Evolutionary conservation across 768 basidiomycete genomes (phyloP).

Genomic region (Scleroderma citrinum): DNA sequence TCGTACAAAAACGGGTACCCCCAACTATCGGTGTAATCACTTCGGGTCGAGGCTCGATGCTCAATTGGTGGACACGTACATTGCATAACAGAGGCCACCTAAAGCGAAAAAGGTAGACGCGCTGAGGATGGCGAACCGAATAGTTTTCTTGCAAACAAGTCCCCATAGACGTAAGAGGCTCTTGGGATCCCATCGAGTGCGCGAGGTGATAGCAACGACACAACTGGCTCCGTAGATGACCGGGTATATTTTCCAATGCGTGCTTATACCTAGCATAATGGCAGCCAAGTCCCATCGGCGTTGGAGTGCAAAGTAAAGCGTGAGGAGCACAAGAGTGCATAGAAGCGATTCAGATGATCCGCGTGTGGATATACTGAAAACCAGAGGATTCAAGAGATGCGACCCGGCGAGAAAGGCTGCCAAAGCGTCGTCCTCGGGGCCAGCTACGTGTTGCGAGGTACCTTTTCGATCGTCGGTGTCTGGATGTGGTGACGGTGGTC

Average conservation of each 20-base stretch:
- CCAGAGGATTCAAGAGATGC: conserved; percentile 90
- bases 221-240: conserved; percentile 84
- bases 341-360: conserved; percentile 93
- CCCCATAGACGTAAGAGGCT: conserved; percentile 27
- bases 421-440: conserved; percentile 8
- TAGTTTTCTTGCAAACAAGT: conserved; percentile 43
- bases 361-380: conserved; percentile 93
- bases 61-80: conserved; percentile 47
- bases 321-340: conserved; percentile 68
- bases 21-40: conserved; percentile 55
- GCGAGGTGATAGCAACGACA: conserved; percentile 31
- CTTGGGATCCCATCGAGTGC: conserved; percentile 16
- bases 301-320: conserved; percentile 55
- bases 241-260: conserved; percentile 98
- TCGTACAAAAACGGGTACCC: conserved; percentile 88
- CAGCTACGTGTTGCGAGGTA: neutral
- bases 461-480: conserved; percentile 1
- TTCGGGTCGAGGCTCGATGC: neutral
- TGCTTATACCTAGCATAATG: conserved; percentile 68
- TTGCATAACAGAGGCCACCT: conserved; percentile 58
- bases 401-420: conserved; percentile 58
- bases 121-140: conserved; percentile 67
- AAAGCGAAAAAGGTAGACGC: conserved; percentile 61
- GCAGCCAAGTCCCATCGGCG: conserved; percentile 62
- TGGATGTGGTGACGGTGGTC: neutral